Evolutionary conservation across 2,329 filamentous ascomycete genomes (phyloP), one percentile per base, ranked within the genome.

Genomic region (Stemphylium beticola): DNA sequence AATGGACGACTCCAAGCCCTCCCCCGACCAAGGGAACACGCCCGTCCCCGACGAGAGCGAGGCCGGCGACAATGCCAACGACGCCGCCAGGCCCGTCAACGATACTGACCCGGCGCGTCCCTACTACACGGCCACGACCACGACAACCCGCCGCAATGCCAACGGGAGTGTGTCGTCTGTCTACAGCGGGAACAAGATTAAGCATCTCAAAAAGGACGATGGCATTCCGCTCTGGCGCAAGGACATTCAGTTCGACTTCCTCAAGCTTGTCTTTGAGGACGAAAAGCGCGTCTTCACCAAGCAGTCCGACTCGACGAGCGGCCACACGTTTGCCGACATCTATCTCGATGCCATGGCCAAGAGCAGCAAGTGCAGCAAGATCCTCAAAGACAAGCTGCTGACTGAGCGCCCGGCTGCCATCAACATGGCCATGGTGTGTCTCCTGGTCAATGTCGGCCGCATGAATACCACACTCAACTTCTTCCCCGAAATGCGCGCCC

Each of bases 391-490:
- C 77, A 98, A 99, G 81, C 83, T 99, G 61, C 83, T 96, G 69
- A 95, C 89, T 64, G 95, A 99, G 74, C 88, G 91, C 69, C 88
- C 92, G 61, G 93, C 93, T 18, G 95, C 93, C 32, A 92, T 96
- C 75, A 93, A 92, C 71, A 99, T 99, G 95, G 95, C 95, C 48
- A 99, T 99, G 95, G 93, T 99, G 55, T 99, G 95, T 77, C 80
- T 99, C 62, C 80, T 99, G 67, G 95, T 99, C 74, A 99, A 99
- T 71, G 91, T 99, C 61, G 95, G 95, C 54, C 85, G 95, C 60
- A 99, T 99, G 95, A 99, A 99, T 77, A 99, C 95, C 1, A 99
- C 95, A 0, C 82, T 99, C 42, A 99, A 99, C 72, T 98, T 99
- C 82, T 99, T 99, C 74, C 95, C 95, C 18, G 95, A 99, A 76